phyloP scores from a whole-genome alignment of 1,284 basidiomycete genomes.

The Megacollybia platyphylla region DNA sequence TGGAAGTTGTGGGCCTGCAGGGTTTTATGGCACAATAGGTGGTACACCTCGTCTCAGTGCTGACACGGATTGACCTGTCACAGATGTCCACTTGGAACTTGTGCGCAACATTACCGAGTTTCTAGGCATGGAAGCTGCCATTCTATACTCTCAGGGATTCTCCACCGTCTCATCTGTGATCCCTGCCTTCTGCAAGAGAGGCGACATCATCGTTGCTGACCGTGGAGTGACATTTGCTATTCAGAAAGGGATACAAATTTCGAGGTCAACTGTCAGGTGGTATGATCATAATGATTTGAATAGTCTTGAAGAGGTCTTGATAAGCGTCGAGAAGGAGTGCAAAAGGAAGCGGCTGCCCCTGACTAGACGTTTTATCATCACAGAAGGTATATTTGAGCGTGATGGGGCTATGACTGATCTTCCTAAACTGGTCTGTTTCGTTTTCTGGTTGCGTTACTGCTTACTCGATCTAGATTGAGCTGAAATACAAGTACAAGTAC shows the following conservation, averaged over 20 bases:
- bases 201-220: conserved; percentile 97
- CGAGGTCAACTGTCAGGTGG: conserved; percentile 87
- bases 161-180: conserved; percentile 91
- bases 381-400: conserved; percentile 94
- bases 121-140: conserved; percentile 78
- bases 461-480: conserved; percentile 57
- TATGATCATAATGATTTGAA: conserved; percentile 93
- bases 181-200: conserved; percentile 94
- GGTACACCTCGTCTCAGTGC: conserved; percentile 6
- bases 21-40: conserved; percentile 97
- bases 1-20: conserved; percentile 92
- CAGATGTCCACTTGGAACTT: conserved; percentile 86
- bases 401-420: conserved; percentile 89
- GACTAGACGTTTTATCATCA: conserved; percentile 91
- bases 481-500: conserved; percentile 95
- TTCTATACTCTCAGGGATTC: conserved; percentile 94
- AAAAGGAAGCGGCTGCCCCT: conserved; percentile 74
- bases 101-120: conserved; percentile 88
- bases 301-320: conserved; percentile 81
- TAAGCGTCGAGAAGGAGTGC: conserved; percentile 77
- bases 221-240: conserved; percentile 90
- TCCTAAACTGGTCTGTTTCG: conserved; percentile 69
- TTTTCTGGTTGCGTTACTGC: not conserved
- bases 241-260: conserved; percentile 96
- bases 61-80: not conserved